phyloP scores from a whole-genome alignment of 176 grass and related monocot species.

The Thinopyrum elongatum region DNA sequence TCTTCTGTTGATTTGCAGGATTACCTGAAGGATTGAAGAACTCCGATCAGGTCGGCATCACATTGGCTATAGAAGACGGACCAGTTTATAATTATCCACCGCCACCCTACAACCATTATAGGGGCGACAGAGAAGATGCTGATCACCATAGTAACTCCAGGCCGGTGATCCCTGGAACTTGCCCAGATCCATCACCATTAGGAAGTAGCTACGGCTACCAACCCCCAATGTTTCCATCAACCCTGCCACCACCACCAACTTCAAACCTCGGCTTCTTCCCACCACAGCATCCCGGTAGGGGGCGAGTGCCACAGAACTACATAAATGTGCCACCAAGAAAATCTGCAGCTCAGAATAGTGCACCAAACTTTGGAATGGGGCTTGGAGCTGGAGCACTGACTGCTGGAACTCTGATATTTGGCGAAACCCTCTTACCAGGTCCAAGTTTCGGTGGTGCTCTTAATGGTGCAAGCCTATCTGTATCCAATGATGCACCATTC shows the following conservation, averaged over 20 bases:
- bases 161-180: background rate
- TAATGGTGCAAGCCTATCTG: conserved; percentile 40
- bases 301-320: conserved; percentile 51
- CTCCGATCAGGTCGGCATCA: conserved; percentile 61
- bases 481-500: conserved; percentile 50
- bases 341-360: conserved; percentile 24
- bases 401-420: conserved; percentile 79
- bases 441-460: conserved; percentile 38
- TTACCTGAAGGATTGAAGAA: conserved; percentile 47
- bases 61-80: conserved; percentile 90
- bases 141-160: conserved; percentile 29
- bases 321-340: conserved; percentile 65
- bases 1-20: conserved; percentile 38
- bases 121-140: conserved; percentile 10
- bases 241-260: conserved; percentile 44
- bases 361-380: conserved; percentile 59
- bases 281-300: conserved; percentile 36
- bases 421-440: conserved; percentile 68
- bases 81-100: conserved; percentile 65
- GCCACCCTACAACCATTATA: conserved; percentile 15
- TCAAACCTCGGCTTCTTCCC: conserved; percentile 49
- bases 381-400: conserved; percentile 78
- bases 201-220: conserved; percentile 33
- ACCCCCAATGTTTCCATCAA: conserved; percentile 30
- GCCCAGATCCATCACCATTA: conserved; percentile 23